Conservation (phyloP, 768 basidiomycete genomes). For the Clitopilus passeckerianus region DNA sequence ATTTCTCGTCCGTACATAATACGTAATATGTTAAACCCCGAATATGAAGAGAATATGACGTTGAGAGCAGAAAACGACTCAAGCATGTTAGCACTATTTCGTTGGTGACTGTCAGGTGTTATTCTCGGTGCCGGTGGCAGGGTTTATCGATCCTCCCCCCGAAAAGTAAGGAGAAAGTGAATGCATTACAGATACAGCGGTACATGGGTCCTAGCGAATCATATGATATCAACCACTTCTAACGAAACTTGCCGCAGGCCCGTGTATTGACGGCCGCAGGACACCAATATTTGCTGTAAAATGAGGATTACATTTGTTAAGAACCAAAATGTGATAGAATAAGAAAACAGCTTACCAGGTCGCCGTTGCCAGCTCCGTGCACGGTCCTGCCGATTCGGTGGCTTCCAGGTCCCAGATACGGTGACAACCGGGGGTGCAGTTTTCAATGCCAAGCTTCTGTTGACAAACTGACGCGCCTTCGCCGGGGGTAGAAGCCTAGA, state of each 20-base stretch:
- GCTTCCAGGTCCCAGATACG: background rate
- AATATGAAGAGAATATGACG: too few species aligned
- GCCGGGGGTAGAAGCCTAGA: constrained; percentile 36
- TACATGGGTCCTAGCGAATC: too few species aligned
- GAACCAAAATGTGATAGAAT: background rate
- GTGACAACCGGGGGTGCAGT: constrained; percentile 12
- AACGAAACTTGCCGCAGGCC: constrained; percentile 53
- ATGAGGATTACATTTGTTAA: background rate
- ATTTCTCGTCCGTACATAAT: too few species aligned
- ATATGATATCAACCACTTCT: constrained; percentile 18
- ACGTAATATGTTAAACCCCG: too few species aligned
- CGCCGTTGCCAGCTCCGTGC: constrained; percentile 54
- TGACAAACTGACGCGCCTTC: constrained; percentile 46
- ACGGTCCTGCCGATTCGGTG: constrained; percentile 17
- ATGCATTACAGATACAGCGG: too few species aligned
- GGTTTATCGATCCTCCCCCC: too few species aligned
- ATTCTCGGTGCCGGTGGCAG: too few species aligned
- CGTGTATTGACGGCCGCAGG: constrained; percentile 35
- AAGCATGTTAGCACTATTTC: too few species aligned
- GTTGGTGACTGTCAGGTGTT: too few species aligned
- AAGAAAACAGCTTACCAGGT: constrained; percentile 36
- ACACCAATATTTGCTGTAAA: constrained; percentile 50
- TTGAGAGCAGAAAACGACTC: too few species aligned
- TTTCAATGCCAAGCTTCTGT: constrained; percentile 45
- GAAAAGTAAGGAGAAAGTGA: too few species aligned